Conservation (phyloP, 805 yeast species). For the Metschnikowia bowlesiae region DNA sequence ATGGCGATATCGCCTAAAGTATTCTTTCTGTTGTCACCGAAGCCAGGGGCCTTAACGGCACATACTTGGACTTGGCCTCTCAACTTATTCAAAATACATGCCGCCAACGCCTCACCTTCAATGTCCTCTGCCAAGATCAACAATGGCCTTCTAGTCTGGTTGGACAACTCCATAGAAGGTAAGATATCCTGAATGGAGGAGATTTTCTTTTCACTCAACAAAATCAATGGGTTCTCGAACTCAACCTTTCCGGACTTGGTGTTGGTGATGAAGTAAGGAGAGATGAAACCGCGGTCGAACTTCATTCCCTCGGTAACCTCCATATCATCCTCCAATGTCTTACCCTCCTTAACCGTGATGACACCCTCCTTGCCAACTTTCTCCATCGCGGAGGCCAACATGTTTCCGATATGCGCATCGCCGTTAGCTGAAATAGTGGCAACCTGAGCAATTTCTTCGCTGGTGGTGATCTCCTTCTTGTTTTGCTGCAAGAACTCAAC, state of each 20-base stretch:
- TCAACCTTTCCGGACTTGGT: constrained; percentile 91
- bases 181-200: constrained; percentile 84
- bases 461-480: constrained; percentile 90
- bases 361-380: constrained; percentile 99
- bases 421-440: constrained; percentile 98
- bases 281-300: constrained; percentile 95
- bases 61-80: constrained; percentile 98
- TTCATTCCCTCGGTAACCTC: constrained; percentile 98
- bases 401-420: constrained; percentile 83
- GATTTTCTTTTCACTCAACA: constrained; percentile 89
- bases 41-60: constrained; percentile 98
- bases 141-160: constrained; percentile 89
- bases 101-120: constrained; percentile 98
- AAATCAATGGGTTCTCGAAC: constrained; percentile 85
- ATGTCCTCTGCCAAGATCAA: constrained; percentile 92
- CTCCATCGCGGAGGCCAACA: constrained; percentile 95
- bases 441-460: constrained; percentile 95
- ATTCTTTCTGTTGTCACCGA: constrained; percentile 98
- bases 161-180: constrained; percentile 90
- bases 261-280: constrained; percentile 94
- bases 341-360: constrained; percentile 95
- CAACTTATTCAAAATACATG: constrained; percentile 92
- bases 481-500: constrained; percentile 76
- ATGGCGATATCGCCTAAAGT: constrained; percentile 93
- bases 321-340: constrained; percentile 91